Percentiles rank a stretch among this genome's conserved stretches.
phyloP scores from a whole-genome alignment of 352 stramenopile species.

The Pythium monospermum region DNA sequence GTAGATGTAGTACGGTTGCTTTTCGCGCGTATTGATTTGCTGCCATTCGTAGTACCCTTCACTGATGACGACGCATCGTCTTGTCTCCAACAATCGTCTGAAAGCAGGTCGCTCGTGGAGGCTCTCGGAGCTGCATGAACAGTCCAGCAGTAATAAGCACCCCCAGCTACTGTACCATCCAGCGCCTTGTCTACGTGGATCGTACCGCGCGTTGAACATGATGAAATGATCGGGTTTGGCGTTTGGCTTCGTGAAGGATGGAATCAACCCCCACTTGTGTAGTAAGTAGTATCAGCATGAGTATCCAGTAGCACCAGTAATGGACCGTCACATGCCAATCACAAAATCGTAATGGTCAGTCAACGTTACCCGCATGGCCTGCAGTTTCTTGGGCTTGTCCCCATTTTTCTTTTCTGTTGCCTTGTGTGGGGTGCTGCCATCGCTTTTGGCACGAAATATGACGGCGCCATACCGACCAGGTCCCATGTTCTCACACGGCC shows the following conservation, averaged over 20 bases:
- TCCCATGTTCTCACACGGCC: conserved; percentile 74
- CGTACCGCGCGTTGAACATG: conserved; percentile 83
- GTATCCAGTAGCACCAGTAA: background rate
- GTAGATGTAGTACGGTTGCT: conserved; percentile 89
- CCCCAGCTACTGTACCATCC: too few relatives aligned
- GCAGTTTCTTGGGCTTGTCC: conserved; percentile 25
- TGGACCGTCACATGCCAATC: background rate
- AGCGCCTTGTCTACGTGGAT: too few relatives aligned
- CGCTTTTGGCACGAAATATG: conserved; percentile 24
- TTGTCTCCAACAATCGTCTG: conserved; percentile 59
- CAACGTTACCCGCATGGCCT: conserved; percentile 48
- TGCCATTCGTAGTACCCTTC: conserved; percentile 92
- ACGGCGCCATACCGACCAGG: conserved; percentile 62
- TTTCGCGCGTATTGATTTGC: conserved; percentile 79
- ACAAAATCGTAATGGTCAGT: background rate
- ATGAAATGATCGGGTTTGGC: conserved; percentile 77
- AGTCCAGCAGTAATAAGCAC: too few relatives aligned
- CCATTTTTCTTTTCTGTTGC: conserved; percentile 6
- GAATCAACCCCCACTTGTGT: conserved; percentile 70
- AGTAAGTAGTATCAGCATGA: background rate
- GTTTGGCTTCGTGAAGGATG: conserved; percentile 75
- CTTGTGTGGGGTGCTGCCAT: background rate
- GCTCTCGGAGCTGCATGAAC: conserved; percentile 50
- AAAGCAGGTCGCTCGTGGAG: conserved; percentile 69
- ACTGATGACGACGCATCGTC: conserved; percentile 78